Conservation (phyloP, 352 stramenopile species). For the Phytophthora citrophthora region DNA sequence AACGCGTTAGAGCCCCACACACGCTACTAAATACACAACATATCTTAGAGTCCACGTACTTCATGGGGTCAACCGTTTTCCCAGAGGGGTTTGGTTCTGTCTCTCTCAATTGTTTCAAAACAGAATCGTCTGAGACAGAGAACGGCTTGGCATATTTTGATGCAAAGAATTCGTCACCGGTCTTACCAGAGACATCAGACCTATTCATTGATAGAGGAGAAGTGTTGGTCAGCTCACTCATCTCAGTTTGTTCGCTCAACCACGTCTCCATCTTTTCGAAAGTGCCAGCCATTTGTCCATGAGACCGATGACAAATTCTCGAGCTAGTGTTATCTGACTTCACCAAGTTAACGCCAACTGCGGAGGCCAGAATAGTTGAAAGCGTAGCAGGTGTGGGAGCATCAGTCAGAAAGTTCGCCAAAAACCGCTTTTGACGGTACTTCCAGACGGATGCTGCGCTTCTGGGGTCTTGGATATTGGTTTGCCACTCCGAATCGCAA, state of each 20-base stretch:
- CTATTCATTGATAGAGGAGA: constrained; percentile 1
- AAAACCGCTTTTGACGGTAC: constrained; percentile 26
- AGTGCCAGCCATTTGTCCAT: constrained; percentile 38
- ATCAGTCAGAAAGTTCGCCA: constrained; percentile 22
- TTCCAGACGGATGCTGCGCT: constrained; percentile 3
- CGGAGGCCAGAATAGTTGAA: constrained; percentile 31
- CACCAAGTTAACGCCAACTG: constrained; percentile 16
- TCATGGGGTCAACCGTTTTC: constrained; percentile 56
- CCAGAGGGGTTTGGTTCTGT: background rate
- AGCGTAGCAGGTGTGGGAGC: constrained; percentile 13
- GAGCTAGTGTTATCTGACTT: background rate
- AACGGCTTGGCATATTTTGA: constrained; percentile 37
- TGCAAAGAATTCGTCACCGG: constrained; percentile 2
- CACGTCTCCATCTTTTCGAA: constrained; percentile 41
- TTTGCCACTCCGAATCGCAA: constrained; percentile 20
- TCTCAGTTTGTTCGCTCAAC: constrained; percentile 32
- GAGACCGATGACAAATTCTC: constrained; percentile 22
- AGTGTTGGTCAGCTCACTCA: constrained; percentile 8
- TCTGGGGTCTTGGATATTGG: background rate
- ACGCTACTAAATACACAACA: background rate
- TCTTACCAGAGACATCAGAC: background rate
- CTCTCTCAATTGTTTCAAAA: constrained; percentile 45
- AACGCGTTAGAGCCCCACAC: constrained; percentile 12
- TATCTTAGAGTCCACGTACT: constrained; percentile 39
- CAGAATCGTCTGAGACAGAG: constrained; percentile 43